These are phyloP conservation scores for Dunaliella primolecta DNA, from an alignment of 139 green algal genomes.

Conservation along the genomic window DNA sequence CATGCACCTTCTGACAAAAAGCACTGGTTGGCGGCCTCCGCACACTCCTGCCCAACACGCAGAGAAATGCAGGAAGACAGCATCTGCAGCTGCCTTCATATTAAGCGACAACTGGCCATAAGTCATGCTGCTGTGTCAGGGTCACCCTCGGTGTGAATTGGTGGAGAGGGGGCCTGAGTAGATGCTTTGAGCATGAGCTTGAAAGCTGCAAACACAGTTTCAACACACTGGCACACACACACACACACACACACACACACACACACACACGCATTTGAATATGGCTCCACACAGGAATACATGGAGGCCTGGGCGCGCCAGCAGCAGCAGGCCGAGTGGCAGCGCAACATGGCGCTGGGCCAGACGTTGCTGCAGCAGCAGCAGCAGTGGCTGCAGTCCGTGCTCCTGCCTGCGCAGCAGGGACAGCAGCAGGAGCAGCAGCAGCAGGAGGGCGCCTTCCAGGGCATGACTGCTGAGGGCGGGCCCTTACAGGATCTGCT, in stretches of 20 bases:
- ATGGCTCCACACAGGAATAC: not conserved
- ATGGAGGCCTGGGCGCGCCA: not conserved
- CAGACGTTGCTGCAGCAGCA: not conserved
- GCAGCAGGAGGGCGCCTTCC: not conserved
- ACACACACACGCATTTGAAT: not conserved
- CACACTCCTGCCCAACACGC: no score
- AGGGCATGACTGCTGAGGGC: not conserved
- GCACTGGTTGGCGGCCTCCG: no score
- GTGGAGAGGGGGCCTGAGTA: no score
- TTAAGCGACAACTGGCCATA: no score
- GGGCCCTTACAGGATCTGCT: not conserved
- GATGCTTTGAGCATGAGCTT: no score
- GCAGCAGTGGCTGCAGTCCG: not conserved
- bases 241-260: not conserved
- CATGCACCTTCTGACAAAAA: no score
- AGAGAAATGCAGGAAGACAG: no score
- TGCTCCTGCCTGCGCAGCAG: no score
- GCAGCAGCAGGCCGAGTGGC: not conserved
- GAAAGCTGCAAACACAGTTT: no score
- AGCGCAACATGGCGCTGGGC: not conserved
- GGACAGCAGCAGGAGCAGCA: not conserved
- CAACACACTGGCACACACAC: not conserved
- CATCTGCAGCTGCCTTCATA: no score
- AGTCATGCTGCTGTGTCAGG: no score
- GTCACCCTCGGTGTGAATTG: no score